Base-by-base conservation (phyloP, 805 yeast genomes). In the baker's yeast (Saccharomyces cerevisiae) region DNA sequence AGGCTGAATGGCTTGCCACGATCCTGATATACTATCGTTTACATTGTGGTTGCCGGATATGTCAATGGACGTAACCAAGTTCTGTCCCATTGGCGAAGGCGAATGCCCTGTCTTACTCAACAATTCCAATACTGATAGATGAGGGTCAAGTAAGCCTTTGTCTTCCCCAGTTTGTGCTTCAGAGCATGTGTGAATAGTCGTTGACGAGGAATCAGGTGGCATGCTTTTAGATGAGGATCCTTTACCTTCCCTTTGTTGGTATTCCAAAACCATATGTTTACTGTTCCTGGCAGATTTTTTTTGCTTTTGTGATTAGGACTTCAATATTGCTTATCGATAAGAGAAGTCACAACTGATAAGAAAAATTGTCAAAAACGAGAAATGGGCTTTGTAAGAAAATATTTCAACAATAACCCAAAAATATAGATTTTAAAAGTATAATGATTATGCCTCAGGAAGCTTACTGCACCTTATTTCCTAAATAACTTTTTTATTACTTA, bases 1-100 rank as follows among this genome's bases (percentile, higher is more conserved):
- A 17, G 57, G 55, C 17, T 60, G 59, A 29, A 68, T 62, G 6
- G 64, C 58, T 27, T 66, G 68, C 72, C 71, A 68, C 2, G 71
- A 68, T 21, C 63, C 66, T 5, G 67, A 61, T 22, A 66, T 56
- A 43, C 61, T 59, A n/a, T 54, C 48, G 5, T 47, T 51, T n/a
- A 50, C 52, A 24, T 24, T 46, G n/a, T 17, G 36, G 31, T 46
- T 27, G 32, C 41, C 22, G 10, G 46, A 36, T 22, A 43, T 30
- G 36, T 48, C 29, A 13, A n/a, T 21, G 24, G 46, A 30, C 41
- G 30, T 30, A 48, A 28, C 24, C 26, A 41, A 13, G 27, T 46
- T 41, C 21, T 50, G 29, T 22, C 24, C n/a, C 32, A 46, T 41
- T 13, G 48, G 51, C 9, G 47, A 27, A n/a, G 51, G 27, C n/a